Evolutionary conservation across 495 filamentous ascomycete genomes (phyloP).

Genomic region (Aspergillus cavernicola): DNA sequence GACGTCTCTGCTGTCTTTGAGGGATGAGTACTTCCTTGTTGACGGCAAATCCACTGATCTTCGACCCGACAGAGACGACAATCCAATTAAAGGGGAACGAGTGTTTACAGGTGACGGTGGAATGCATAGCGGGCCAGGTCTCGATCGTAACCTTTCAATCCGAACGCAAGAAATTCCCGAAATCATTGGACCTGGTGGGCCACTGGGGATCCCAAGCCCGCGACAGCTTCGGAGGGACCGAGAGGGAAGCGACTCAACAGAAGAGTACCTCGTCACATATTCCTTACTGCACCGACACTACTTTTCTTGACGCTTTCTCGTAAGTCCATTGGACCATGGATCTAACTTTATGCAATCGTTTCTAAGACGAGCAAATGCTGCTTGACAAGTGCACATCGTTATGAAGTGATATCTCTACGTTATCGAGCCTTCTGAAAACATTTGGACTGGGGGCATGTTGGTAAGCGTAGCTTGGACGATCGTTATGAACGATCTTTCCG

Average conservation of each 20-base stretch:
- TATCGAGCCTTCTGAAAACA: neutral
- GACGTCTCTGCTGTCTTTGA: slow-evolving; percentile 18
- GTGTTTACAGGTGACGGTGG: slow-evolving; percentile 18
- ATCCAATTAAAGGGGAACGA: slow-evolving; percentile 22
- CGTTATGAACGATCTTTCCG: neutral
- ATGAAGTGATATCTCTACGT: slow-evolving; percentile 4
- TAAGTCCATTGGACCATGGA: neutral
- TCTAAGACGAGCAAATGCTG: neutral
- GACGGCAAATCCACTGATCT: slow-evolving; percentile 30
- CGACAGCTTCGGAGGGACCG: slow-evolving; percentile 11
- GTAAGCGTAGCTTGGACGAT: neutral
- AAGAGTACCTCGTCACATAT: slow-evolving; percentile 20
- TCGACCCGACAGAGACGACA: slow-evolving; percentile 25
- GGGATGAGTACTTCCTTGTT: slow-evolving; percentile 32
- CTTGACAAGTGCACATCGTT: neutral
- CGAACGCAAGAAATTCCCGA: slow-evolving; percentile 22
- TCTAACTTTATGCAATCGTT: slow-evolving; percentile 11
- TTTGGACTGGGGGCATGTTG: neutral
- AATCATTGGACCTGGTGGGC: slow-evolving; percentile 14
- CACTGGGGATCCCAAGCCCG: neutral
- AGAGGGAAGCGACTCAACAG: slow-evolving; percentile 17
- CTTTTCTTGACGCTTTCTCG: slow-evolving; percentile 8
- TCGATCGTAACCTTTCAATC: slow-evolving; percentile 17
- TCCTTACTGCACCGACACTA: slow-evolving; percentile 17
- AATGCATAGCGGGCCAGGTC: slow-evolving; percentile 20